Percentiles rank a stretch among this genome's conserved stretches.
These are phyloP conservation scores for Paracamarosporium sp. DNA, from an alignment of 2,329 filamentous ascomycete genomes.

Conservation along the genomic window DNA sequence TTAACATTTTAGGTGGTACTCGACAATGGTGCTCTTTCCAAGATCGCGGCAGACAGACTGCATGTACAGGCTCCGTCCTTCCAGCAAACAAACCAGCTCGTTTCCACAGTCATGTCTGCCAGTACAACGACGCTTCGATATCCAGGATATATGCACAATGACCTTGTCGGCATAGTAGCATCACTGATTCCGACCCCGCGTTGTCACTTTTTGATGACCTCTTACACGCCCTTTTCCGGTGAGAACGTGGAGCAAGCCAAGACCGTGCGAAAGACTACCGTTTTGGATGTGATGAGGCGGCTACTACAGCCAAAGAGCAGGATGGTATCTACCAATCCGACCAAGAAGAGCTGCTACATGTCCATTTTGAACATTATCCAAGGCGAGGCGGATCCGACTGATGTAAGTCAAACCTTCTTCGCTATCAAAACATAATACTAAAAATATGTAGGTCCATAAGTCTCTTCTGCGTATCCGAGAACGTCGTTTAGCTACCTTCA, in stretches of 20 bases:
- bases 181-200: conserved; percentile 95
- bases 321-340: conserved; percentile 95
- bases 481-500: conserved; percentile 91
- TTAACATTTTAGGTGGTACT: conserved; percentile 70
- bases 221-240: conserved; percentile 96
- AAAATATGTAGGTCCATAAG: conserved; percentile 76
- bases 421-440: conserved; percentile 8
- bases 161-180: conserved; percentile 94
- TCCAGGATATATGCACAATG: conserved; percentile 99
- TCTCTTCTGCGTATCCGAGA: conserved; percentile 95
- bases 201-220: conserved; percentile 98
- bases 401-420: conserved; percentile 57
- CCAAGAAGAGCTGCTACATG: conserved; percentile 98
- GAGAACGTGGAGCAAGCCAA: conserved; percentile 97
- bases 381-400: conserved; percentile 96
- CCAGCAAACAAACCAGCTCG: conserved; percentile 96
- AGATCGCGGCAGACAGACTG: conserved; percentile 91
- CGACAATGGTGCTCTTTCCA: conserved; percentile 91
- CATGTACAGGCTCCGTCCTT: conserved; percentile 96
- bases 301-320: conserved; percentile 97
- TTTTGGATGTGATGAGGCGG: conserved; percentile 95
- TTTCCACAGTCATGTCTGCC: conserved; percentile 96
- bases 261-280: conserved; percentile 97
- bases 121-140: conserved; percentile 96
- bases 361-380: conserved; percentile 99